Evolutionary conservation across 768 basidiomycete genomes (phyloP), one percentile per base, ranked within the genome.

Genomic region (Leccinum aurantiacum): DNA sequence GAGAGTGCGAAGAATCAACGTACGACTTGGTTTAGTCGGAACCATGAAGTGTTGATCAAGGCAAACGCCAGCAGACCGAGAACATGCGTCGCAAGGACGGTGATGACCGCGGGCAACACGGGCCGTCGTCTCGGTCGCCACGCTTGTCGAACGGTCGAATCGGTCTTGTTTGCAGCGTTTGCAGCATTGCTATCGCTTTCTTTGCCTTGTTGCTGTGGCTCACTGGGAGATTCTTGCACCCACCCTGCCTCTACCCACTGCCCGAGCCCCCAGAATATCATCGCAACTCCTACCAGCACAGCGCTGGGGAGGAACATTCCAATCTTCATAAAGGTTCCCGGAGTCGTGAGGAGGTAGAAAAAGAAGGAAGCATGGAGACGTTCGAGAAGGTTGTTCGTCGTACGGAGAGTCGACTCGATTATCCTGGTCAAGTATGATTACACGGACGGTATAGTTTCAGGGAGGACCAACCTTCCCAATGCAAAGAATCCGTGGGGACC

Each of bases 361-460:
- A 98, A 98, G 76, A 96, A 95, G 0, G 96, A 98, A 2, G 95
- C 95, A 72, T 99, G 97, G 22, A 98, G 84, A 15, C 97, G 87
- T 70, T 99, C 97, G 19, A 98, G 82, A 6, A 98, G 82, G 70
- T 99, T 99, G 75, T 97, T 98, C 70, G 87, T 84, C 14, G 95
- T 91, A 59, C 95, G 84, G 33, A 97, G 80, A 14, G 90, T 87
- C 1, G 93, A 94, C 76, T 99, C 97, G 38, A 95, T 70, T 49
- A 89, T 82, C 48, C 94, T 95, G 60, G 25, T 25, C 25, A 54
- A 9, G 27, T 17, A 24, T 65, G 49, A 53, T 49, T 35, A 62
- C 19, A 44, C 33, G 13, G 29, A 53, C n/a, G n/a, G n/a, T n/a
- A n/a, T n/a, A n/a, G n/a, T n/a, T n/a, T n/a, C n/a, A 29, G 31